Evolutionary conservation across 1,139 yeast species (phyloP).

Genomic region (Hyphopichia wangnamkhiaoensis): DNA sequence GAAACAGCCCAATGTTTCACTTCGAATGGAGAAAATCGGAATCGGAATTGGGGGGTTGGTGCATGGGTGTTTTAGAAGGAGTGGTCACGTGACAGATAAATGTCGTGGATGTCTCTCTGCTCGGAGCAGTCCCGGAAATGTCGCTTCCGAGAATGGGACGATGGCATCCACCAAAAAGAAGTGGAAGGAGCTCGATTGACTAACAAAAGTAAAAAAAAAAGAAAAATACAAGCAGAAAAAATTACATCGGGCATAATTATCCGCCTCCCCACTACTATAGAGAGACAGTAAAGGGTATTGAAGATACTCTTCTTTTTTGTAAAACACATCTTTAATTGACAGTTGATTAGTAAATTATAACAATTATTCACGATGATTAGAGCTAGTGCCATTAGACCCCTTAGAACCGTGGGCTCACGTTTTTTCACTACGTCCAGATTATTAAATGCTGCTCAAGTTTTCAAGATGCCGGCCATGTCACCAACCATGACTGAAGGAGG

Average conservation of each 20-base stretch:
- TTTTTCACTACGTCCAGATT: neutral
- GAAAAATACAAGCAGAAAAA: neutral
- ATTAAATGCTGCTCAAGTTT: slow-evolving; percentile 48
- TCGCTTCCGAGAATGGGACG: slow-evolving; percentile 18
- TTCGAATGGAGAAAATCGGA: too few species aligned
- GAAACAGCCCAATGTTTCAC: too few species aligned
- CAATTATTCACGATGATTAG: slow-evolving; percentile 16
- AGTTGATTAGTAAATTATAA: too few species aligned
- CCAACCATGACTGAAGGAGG: slow-evolving; percentile 99
- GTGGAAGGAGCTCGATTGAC: neutral
- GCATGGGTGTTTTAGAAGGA: too few species aligned
- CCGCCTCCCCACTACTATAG: slow-evolving; percentile 5
- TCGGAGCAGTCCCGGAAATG: slow-evolving; percentile 22
- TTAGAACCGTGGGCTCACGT: slow-evolving; percentile 1
- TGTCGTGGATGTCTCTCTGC: too few species aligned
- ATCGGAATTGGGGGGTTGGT: too few species aligned
- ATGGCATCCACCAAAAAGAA: neutral
- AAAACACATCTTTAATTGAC: neutral
- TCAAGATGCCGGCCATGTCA: slow-evolving; percentile 97
- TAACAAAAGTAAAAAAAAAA: neutral
- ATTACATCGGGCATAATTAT: slow-evolving; percentile 11
- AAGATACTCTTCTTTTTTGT: too few species aligned
- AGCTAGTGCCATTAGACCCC: slow-evolving; percentile 12
- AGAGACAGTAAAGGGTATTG: neutral
- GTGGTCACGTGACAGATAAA: too few species aligned